phyloP scores from a whole-genome alignment of 2,329 filamentous ascomycete genomes.

The Hyphodiscus sp. region DNA sequence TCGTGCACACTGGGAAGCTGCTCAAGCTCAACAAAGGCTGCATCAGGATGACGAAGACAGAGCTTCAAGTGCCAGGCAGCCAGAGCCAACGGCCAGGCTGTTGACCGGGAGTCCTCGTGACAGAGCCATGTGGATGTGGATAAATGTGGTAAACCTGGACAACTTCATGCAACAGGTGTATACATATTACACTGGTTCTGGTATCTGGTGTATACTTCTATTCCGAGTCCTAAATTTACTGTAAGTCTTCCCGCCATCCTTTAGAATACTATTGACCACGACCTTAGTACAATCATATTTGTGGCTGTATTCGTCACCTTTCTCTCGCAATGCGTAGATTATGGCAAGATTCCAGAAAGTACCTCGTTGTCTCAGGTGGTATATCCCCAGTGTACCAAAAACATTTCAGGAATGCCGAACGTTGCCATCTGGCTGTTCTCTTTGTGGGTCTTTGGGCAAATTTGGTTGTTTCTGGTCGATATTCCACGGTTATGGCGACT shows the following conservation, averaged over 20 bases:
- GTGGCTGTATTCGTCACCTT: slow-evolving; percentile 63
- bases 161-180: slow-evolving; percentile 65
- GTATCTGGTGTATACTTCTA: slow-evolving; percentile 63
- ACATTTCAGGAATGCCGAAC: slow-evolving; percentile 34
- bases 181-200: slow-evolving; percentile 59
- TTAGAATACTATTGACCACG: slow-evolving; percentile 5
- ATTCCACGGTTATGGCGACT: slow-evolving; percentile 54
- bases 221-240: slow-evolving; percentile 49
- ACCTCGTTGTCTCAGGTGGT: slow-evolving; percentile 43
- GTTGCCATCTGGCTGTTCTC: slow-evolving; percentile 52
- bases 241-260: slow-evolving; percentile 32
- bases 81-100: slow-evolving; percentile 43
- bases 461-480: slow-evolving; percentile 50
- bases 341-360: slow-evolving; percentile 49
- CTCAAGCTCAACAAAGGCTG: slow-evolving; percentile 45
- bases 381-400: slow-evolving; percentile 50
- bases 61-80: slow-evolving; percentile 28
- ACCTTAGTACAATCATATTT: slow-evolving; percentile 54
- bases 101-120: slow-evolving; percentile 51
- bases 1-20: slow-evolving; percentile 48
- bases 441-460: slow-evolving; percentile 56
- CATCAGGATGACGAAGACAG: slow-evolving; percentile 31
- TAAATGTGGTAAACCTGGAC: slow-evolving; percentile 65
- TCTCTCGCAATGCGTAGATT: slow-evolving; percentile 63
- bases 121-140: slow-evolving; percentile 67